These are phyloP conservation scores for Dalbergia oliveri DNA, from an alignment of 306 rosid species.

Conservation along the genomic window DNA sequence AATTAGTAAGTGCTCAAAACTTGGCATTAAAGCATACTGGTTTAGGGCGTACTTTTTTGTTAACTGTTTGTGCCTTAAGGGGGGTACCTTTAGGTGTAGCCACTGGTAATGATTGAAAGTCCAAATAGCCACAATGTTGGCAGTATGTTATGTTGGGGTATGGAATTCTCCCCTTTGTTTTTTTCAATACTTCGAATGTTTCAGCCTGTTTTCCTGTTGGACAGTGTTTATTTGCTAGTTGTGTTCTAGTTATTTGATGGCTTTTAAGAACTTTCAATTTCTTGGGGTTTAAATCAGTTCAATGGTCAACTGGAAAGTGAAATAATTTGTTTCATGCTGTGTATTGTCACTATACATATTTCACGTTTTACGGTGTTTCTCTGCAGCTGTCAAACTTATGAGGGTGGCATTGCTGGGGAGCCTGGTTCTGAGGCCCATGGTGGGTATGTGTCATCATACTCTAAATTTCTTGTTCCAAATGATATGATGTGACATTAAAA, in stretches of 20 bases:
- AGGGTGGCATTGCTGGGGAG: slow-evolving; percentile 97
- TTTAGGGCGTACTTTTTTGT: neutral
- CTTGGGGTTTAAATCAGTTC: neutral
- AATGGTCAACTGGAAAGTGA: slow-evolving; percentile 14
- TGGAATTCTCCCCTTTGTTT: neutral
- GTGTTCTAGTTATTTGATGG: slow-evolving; percentile 39
- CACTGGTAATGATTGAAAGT: slow-evolving; percentile 26
- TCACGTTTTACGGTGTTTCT: slow-evolving; percentile 38
- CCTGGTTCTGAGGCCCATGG: slow-evolving; percentile 99
- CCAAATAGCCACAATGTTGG: slow-evolving; percentile 2
- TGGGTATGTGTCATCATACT: slow-evolving; percentile 72
- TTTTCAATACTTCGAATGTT: neutral
- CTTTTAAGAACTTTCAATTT: slow-evolving; percentile 8
- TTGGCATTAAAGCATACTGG: slow-evolving; percentile 17
- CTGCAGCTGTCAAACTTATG: slow-evolving; percentile 95
- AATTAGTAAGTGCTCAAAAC: slow-evolving; percentile 31
- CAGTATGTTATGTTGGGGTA: slow-evolving; percentile 10
- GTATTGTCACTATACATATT: neutral
- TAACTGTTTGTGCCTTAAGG: slow-evolving; percentile 8
- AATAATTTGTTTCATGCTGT: slow-evolving; percentile 15
- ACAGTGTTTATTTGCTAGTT: slow-evolving; percentile 8
- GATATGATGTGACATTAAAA: slow-evolving; percentile 35
- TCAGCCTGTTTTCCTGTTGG: slow-evolving; percentile 21
- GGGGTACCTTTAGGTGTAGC: slow-evolving; percentile 4
- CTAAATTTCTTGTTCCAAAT: neutral